Evolutionary conservation across 306 rosid genomes (phyloP).

Genomic region (Fragaria nilgerrensis): DNA sequence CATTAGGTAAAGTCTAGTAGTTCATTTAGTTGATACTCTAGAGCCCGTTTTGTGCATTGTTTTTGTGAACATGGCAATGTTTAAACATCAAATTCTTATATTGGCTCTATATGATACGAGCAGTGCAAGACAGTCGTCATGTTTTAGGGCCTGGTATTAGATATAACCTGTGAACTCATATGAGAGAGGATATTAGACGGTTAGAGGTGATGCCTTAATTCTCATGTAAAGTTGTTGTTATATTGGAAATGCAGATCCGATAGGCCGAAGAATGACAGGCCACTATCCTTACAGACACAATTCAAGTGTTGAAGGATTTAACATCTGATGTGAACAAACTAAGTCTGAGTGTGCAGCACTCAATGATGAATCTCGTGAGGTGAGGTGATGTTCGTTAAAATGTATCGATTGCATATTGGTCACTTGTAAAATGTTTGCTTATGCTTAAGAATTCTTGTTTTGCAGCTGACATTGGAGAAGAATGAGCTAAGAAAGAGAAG

Average conservation of each 20-base stretch:
- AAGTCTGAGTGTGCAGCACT: conserved; percentile 60
- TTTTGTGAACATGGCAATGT: not conserved
- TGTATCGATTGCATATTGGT: conserved; percentile 15
- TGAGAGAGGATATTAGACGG: too few species aligned
- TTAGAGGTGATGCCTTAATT: not conserved
- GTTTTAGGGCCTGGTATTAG: not conserved
- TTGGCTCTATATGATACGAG: not conserved
- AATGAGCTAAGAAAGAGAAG: conserved; percentile 92
- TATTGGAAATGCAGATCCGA: conserved; percentile 62
- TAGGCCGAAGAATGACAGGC: conserved; percentile 93
- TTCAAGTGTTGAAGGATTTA: conserved; percentile 73
- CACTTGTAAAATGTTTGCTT: conserved; percentile 20
- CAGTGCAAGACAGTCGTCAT: not conserved
- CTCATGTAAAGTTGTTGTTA: not conserved
- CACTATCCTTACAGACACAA: conserved; percentile 74
- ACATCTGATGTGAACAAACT: conserved; percentile 60
- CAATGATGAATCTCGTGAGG: conserved; percentile 77
- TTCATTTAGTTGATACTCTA: not conserved
- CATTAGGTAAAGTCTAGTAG: conserved; percentile 47
- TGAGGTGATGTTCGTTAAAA: conserved; percentile 45
- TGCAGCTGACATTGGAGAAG: conserved; percentile 80
- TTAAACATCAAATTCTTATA: not conserved
- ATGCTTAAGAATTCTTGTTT: conserved; percentile 24
- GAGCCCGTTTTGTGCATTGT: too few species aligned
- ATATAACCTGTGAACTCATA: too few species aligned